These are phyloP conservation scores for Scheffersomyces quercinus DNA, from an alignment of 1,139 yeast species.

Conservation along the genomic window DNA sequence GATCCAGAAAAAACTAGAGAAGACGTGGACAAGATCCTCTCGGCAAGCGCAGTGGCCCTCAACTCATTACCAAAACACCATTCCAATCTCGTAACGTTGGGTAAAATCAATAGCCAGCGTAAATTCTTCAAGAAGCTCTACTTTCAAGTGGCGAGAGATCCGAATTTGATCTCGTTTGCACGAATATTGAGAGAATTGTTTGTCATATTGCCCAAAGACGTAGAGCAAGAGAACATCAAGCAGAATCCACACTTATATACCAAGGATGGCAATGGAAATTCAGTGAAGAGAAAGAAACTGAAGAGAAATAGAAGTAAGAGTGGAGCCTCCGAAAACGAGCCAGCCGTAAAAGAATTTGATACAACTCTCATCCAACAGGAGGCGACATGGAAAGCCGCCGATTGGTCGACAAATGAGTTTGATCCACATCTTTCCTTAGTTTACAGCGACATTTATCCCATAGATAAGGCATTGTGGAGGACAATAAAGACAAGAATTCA, in stretches of 20 bases:
- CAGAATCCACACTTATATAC: conserved; percentile 44
- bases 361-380: conserved; percentile 22
- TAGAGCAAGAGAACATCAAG: conserved; percentile 36
- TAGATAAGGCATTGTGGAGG: conserved; percentile 68
- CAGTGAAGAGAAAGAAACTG: conserved; percentile 26
- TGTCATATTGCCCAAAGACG: conserved; percentile 46
- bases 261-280: conserved; percentile 34
- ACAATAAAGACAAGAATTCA: conserved; percentile 69
- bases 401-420: conserved; percentile 60
- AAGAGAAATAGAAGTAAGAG: conserved; percentile 18
- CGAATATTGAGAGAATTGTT: conserved; percentile 69
- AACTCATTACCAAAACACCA: conserved; percentile 44
- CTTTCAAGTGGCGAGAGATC: conserved; percentile 54
- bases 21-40: conserved; percentile 62
- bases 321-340: conserved; percentile 2
- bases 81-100: conserved; percentile 37
- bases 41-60: conserved; percentile 68
- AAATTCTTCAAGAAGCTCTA: conserved; percentile 50
- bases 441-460: conserved; percentile 66
- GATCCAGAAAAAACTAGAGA: conserved; percentile 42
- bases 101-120: conserved; percentile 40
- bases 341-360: conserved; percentile 24
- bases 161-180: conserved; percentile 65
- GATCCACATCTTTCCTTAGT: conserved; percentile 76
- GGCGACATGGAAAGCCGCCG: conserved; percentile 40